Percentiles rank a stretch among this genome's conserved stretches.
Evolutionary conservation across 352 stramenopile species (phyloP).

Genomic region (Phytophthora ramorum): DNA sequence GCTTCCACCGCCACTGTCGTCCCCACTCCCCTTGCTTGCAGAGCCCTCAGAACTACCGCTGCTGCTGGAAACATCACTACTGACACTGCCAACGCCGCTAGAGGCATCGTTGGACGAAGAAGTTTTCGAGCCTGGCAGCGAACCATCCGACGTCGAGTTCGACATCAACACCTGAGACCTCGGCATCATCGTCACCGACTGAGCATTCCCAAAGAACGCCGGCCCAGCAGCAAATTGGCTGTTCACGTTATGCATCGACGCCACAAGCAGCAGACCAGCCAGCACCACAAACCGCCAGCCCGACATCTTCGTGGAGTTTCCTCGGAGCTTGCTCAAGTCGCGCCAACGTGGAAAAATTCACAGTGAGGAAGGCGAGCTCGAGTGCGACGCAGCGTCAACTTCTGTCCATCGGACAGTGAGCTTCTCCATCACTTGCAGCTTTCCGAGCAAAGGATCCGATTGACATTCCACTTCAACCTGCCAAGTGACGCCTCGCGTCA

Average conservation of each 20-base stretch:
- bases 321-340: conserved; percentile 8
- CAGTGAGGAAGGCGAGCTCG: conserved; percentile 4
- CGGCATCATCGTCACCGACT: conserved; percentile 1
- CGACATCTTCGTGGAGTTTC: not conserved
- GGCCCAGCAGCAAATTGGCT: conserved; percentile 15
- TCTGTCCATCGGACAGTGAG: conserved; percentile 9
- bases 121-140: conserved; percentile 15
- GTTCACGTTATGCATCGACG: not conserved
- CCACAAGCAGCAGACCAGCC: conserved; percentile 14
- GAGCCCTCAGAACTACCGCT: conserved; percentile 4
- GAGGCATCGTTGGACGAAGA: conserved; percentile 14
- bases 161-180: conserved; percentile 7
- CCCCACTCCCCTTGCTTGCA: conserved; percentile 16
- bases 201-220: conserved; percentile 13
- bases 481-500: not conserved
- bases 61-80: conserved; percentile 1
- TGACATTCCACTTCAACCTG: conserved; percentile 8
- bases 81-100: not conserved
- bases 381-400: not conserved
- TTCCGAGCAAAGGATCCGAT: not conserved
- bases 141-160: conserved; percentile 16
- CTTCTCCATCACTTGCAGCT: conserved; percentile 30
- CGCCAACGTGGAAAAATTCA: conserved; percentile 11
- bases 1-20: conserved; percentile 29
- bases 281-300: conserved; percentile 8